A percentile compares a stretch with the other conserved stretches of the same genome.
Evolutionary conservation across 2,329 filamentous ascomycete species (phyloP).

Genomic region (Didymella lethalis): DNA sequence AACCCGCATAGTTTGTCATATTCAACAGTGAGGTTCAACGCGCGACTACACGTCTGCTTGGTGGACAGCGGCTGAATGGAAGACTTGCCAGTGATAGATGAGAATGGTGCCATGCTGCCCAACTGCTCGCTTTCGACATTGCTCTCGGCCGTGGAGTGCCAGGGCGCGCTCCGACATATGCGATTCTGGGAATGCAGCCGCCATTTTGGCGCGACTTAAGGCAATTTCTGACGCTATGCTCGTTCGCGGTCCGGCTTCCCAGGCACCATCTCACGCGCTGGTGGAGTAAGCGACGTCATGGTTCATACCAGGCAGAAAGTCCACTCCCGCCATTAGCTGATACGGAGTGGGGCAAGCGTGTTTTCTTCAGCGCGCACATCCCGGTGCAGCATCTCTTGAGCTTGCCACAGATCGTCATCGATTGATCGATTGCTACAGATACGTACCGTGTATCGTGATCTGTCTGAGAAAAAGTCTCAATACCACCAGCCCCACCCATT

Average conservation of each 20-base stretch:
- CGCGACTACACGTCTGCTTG: slow-evolving; percentile 6
- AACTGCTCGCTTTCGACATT: slow-evolving; percentile 17
- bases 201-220: slow-evolving; percentile 6
- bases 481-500: slow-evolving; percentile 19
- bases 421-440: slow-evolving; percentile 18
- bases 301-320: slow-evolving; percentile 22
- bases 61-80: slow-evolving; percentile 11
- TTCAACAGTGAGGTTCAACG: slow-evolving; percentile 11
- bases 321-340: slow-evolving; percentile 34
- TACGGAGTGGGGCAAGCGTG: slow-evolving; percentile 35
- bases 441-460: slow-evolving; percentile 21
- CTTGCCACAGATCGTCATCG: slow-evolving; percentile 20
- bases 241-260: slow-evolving; percentile 23
- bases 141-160: slow-evolving; percentile 41
- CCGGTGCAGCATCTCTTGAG: slow-evolving; percentile 16
- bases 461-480: slow-evolving; percentile 13
- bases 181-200: slow-evolving; percentile 17
- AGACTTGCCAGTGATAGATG: slow-evolving; percentile 7
- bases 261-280: slow-evolving; percentile 16
- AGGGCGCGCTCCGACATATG: slow-evolving; percentile 16
- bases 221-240: slow-evolving; percentile 19
- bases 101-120: slow-evolving; percentile 28
- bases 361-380: slow-evolving; percentile 11
- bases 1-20: neutral
- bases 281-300: slow-evolving; percentile 35